phyloP scores from a whole-genome alignment of 495 filamentous ascomycete species.

The Talaromyces proteolyticus region DNA sequence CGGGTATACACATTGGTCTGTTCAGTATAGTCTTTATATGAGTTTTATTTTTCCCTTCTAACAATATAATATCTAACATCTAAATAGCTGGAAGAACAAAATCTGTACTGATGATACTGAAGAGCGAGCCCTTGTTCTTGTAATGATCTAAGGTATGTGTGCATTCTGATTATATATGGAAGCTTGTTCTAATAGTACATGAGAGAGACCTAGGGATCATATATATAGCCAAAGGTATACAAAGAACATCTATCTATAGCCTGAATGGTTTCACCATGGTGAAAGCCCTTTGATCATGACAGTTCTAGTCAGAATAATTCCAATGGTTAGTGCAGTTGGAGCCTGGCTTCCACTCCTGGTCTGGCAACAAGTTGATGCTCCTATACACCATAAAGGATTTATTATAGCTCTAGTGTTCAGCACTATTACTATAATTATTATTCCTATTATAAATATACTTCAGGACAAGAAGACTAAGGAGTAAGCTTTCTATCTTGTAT shows the following conservation, averaged over 20 bases:
- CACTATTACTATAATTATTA: constrained; percentile 20
- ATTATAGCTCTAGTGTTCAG: constrained; percentile 31
- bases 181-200: no score
- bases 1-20: not conserved
- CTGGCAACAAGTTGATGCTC: constrained; percentile 44
- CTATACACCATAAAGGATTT: constrained; percentile 40
- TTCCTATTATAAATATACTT: constrained; percentile 19
- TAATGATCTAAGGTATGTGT: no score
- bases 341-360: constrained; percentile 45
- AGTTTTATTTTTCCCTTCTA: not conserved
- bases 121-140: constrained; percentile 16
- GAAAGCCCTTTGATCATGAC: no score
- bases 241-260: no score
- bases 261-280: no score
- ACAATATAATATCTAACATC: not conserved
- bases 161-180: no score
- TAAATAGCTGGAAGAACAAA: constrained; percentile 20
- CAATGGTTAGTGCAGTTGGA: no score
- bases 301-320: constrained; percentile 17
- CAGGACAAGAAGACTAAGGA: constrained; percentile 28
- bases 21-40: not conserved
- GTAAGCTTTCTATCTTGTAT: not conserved
- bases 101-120: constrained; percentile 23
- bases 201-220: no score
- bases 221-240: no score